phyloP scores from a whole-genome alignment of 192 early-diverging fungal genomes.

The Rhizophagus prolifer region DNA sequence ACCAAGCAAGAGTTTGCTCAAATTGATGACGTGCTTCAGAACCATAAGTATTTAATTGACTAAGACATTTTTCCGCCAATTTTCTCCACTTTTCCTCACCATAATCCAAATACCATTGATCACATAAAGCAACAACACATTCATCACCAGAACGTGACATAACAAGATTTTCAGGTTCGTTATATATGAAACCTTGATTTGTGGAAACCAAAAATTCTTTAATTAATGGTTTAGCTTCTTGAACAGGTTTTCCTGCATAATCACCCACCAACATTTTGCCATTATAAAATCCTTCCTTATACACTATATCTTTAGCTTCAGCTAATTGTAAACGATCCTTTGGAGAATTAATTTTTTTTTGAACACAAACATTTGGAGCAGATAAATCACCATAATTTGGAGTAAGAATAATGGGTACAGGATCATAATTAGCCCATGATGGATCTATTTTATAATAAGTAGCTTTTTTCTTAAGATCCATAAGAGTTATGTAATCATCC shows the following conservation, averaged over 20 bases:
- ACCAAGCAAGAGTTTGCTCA: slow-evolving; percentile 84
- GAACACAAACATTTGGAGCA: slow-evolving; percentile 80
- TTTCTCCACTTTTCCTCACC: slow-evolving; percentile 86
- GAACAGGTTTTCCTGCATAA: slow-evolving; percentile 80
- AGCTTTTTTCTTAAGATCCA: slow-evolving; percentile 92
- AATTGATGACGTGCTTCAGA: slow-evolving; percentile 86
- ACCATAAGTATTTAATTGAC: slow-evolving; percentile 75
- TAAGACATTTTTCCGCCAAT: slow-evolving; percentile 74
- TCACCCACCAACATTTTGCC: slow-evolving; percentile 85
- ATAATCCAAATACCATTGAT: slow-evolving; percentile 99
- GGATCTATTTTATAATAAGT: slow-evolving; percentile 87
- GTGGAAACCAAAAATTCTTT: slow-evolving; percentile 69
- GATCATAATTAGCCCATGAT: slow-evolving; percentile 83
- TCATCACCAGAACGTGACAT: slow-evolving; percentile 94
- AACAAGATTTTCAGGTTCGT: slow-evolving; percentile 92
- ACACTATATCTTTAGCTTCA: slow-evolving; percentile 89
- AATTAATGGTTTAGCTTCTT: slow-evolving; percentile 88
- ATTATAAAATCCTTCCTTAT: slow-evolving; percentile 98
- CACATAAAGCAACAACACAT: slow-evolving; percentile 93
- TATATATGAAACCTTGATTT: slow-evolving; percentile 81
- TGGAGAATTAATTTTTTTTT: slow-evolving; percentile 95
- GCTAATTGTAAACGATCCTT: slow-evolving; percentile 93
- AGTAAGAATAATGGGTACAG: slow-evolving; percentile 85
- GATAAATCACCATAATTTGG: slow-evolving; percentile 82
- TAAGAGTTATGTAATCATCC: slow-evolving; percentile 89